These are phyloP conservation scores for Fusarium sp. DNA, from an alignment of 2,329 filamentous ascomycete genomes.

Conservation along the genomic window DNA sequence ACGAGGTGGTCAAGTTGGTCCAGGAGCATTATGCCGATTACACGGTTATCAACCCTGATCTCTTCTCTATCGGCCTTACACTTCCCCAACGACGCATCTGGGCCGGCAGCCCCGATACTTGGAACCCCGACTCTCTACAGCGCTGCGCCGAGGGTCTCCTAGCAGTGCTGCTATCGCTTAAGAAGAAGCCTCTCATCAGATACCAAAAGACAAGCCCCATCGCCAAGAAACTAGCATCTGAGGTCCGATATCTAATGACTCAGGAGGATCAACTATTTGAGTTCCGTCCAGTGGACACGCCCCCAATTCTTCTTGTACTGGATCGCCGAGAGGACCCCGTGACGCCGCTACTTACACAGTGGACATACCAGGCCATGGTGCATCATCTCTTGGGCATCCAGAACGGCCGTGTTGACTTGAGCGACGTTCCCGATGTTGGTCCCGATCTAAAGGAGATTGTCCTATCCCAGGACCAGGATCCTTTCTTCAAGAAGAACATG, in stretches of 20 bases:
- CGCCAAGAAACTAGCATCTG: slow-evolving; percentile 92
- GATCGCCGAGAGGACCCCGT: slow-evolving; percentile 95
- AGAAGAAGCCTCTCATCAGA: slow-evolving; percentile 95
- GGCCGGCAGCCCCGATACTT: slow-evolving; percentile 84
- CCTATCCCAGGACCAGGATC: slow-evolving; percentile 94
- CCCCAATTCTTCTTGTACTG: slow-evolving; percentile 89
- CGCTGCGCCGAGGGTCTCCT: slow-evolving; percentile 88
- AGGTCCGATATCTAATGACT: slow-evolving; percentile 91
- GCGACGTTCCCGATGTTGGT: slow-evolving; percentile 83
- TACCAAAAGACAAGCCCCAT: slow-evolving; percentile 92
- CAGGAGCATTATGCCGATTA: slow-evolving; percentile 99
- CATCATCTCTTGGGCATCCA: slow-evolving; percentile 94
- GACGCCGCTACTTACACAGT: slow-evolving; percentile 93
- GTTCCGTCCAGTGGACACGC: slow-evolving; percentile 93
- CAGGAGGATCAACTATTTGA: slow-evolving; percentile 98
- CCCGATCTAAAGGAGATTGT: slow-evolving; percentile 95
- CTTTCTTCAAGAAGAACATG: slow-evolving; percentile 99
- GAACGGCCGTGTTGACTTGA: slow-evolving; percentile 93
- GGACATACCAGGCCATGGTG: slow-evolving; percentile 99
- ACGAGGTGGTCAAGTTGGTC: slow-evolving; percentile 93
- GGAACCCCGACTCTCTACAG: slow-evolving; percentile 91
- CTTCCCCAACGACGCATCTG: slow-evolving; percentile 83
- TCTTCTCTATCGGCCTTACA: slow-evolving; percentile 83
- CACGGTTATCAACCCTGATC: slow-evolving; percentile 92
- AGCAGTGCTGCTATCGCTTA: slow-evolving; percentile 86